Evolutionary conservation across 2,329 filamentous ascomycete species (phyloP).

Genomic region (Aspergillus novofumigatus): DNA sequence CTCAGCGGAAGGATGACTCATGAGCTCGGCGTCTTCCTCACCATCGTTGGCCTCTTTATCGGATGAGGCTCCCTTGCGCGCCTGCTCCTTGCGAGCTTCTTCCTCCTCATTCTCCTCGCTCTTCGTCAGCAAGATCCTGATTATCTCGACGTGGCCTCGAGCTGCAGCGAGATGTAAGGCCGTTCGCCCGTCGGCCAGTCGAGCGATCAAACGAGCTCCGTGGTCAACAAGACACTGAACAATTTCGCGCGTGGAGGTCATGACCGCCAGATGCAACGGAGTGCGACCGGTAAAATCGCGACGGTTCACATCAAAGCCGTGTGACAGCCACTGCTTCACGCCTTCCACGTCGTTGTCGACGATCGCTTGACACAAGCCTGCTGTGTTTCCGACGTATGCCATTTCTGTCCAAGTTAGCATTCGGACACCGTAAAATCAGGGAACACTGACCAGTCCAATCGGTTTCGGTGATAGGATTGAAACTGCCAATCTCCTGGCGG

Average conservation of each 20-base stretch:
- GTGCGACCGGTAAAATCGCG: slow-evolving; percentile 76
- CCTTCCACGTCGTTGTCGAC: slow-evolving; percentile 67
- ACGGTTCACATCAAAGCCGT: slow-evolving; percentile 67
- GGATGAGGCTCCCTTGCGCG: slow-evolving; percentile 11
- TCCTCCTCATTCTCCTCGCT: slow-evolving; percentile 63
- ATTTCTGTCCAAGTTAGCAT: slow-evolving; percentile 54
- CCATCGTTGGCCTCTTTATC: slow-evolving; percentile 3
- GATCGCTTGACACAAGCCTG: slow-evolving; percentile 73
- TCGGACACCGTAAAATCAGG: too few species aligned
- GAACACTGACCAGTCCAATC: slow-evolving; percentile 63
- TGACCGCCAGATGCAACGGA: slow-evolving; percentile 71
- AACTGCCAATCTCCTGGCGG: slow-evolving; percentile 66
- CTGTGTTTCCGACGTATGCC: slow-evolving; percentile 80
- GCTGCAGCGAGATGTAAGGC: slow-evolving; percentile 77
- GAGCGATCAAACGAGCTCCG: slow-evolving; percentile 67
- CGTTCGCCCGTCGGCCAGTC: slow-evolving; percentile 74
- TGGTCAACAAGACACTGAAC: slow-evolving; percentile 68
- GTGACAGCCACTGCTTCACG: slow-evolving; percentile 65
- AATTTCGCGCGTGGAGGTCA: slow-evolving; percentile 64
- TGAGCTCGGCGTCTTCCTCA: slow-evolving; percentile 31
- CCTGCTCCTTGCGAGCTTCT: slow-evolving; percentile 40
- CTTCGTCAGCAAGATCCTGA: slow-evolving; percentile 67
- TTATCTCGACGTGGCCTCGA: slow-evolving; percentile 64
- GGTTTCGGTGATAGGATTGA: slow-evolving; percentile 74
- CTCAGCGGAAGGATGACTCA: slow-evolving; percentile 31